A percentile compares a stretch with the other conserved stretches of the same genome.
These are phyloP conservation scores for Kalmusia sp. DNA, from an alignment of 2,329 filamentous ascomycete genomes.

Conservation along the genomic window DNA sequence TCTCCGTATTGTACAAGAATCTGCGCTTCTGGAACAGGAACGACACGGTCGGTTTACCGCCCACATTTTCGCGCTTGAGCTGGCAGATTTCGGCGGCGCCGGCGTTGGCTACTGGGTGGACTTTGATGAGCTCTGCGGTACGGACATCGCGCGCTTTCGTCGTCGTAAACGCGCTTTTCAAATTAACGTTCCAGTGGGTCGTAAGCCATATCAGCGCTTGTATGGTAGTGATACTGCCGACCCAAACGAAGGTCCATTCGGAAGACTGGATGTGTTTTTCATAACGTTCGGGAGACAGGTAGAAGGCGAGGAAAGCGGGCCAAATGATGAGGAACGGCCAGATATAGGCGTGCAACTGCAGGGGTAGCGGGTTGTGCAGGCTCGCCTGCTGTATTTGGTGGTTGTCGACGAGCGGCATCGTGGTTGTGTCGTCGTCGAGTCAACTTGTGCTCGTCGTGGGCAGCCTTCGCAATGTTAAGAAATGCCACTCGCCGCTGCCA, in stretches of 20 bases:
- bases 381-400: slow-evolving; percentile 86
- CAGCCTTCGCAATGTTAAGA: slow-evolving; percentile 1
- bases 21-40: slow-evolving; percentile 98
- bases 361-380: slow-evolving; percentile 84
- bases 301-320: slow-evolving; percentile 89
- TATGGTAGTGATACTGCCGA: slow-evolving; percentile 82
- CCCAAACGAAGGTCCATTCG: slow-evolving; percentile 98
- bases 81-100: slow-evolving; percentile 87
- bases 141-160: slow-evolving; percentile 72
- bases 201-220: slow-evolving; percentile 93
- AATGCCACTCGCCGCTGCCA: slow-evolving; percentile 1
- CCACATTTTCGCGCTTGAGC: slow-evolving; percentile 77
- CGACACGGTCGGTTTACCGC: slow-evolving; percentile 77
- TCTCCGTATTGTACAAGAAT: slow-evolving; percentile 80
- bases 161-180: slow-evolving; percentile 82
- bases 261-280: slow-evolving; percentile 89
- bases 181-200: slow-evolving; percentile 96
- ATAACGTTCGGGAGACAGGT: slow-evolving; percentile 83
- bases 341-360: slow-evolving; percentile 84
- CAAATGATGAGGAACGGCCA: slow-evolving; percentile 93
- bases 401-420: slow-evolving; percentile 81
- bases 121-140: slow-evolving; percentile 86
- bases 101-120: slow-evolving; percentile 88
- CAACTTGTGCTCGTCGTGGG: background rate
- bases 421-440: slow-evolving; percentile 23